Evolutionary conservation across 2,329 filamentous ascomycete species (phyloP).

Genomic region (Ophiostoma australiae): DNA sequence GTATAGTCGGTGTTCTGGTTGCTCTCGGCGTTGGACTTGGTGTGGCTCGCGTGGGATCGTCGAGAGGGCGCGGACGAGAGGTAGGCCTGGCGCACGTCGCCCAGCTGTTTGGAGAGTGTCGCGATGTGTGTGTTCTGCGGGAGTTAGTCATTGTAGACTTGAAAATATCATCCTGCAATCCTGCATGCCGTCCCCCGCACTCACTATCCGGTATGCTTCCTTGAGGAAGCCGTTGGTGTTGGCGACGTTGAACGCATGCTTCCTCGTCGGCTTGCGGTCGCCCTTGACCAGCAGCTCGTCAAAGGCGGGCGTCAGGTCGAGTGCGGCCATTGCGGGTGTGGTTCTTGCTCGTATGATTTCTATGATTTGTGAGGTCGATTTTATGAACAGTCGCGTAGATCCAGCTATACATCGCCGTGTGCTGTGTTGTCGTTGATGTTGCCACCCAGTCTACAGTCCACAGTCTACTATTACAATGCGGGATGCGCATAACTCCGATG

Average conservation of each 20-base stretch:
- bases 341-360: background rate
- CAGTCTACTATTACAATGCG: background rate
- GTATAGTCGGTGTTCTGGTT: no score
- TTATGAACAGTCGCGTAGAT: background rate
- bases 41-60: slow-evolving; percentile 45
- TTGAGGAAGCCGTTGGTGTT: slow-evolving; percentile 81
- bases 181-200: background rate
- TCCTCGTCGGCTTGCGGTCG: slow-evolving; percentile 22
- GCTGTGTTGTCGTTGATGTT: background rate
- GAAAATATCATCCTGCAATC: background rate
- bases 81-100: slow-evolving; percentile 81
- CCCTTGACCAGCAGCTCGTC: slow-evolving; percentile 58
- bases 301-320: slow-evolving; percentile 63
- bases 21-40: slow-evolving; percentile 35
- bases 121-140: slow-evolving; percentile 75
- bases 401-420: background rate
- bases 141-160: slow-evolving; percentile 6
- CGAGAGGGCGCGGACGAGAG: slow-evolving; percentile 72
- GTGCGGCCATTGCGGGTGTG: slow-evolving; percentile 30
- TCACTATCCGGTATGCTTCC: slow-evolving; percentile 89
- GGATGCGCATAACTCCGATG: background rate
- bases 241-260: slow-evolving; percentile 41
- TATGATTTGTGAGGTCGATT: no score
- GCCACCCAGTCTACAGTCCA: background rate
- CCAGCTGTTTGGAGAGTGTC: slow-evolving; percentile 73